phyloP scores from a whole-genome alignment of 2,329 filamentous ascomycete species.

The Purpureocillium takamizusanense region DNA sequence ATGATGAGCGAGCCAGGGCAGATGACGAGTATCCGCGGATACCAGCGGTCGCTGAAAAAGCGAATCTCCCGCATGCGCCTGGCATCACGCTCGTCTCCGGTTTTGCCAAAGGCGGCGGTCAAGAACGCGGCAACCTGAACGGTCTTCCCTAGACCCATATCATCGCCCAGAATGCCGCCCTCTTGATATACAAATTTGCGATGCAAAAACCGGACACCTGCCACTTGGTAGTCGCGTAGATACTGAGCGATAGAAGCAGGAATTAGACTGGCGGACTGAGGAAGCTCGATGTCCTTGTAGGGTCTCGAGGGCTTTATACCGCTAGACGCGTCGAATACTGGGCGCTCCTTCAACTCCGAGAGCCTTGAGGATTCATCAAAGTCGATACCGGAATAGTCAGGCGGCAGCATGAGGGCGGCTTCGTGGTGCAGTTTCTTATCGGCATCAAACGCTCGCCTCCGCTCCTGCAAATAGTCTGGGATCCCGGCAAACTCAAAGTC shows the following conservation, averaged over 20 bases:
- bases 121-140: conserved; percentile 93
- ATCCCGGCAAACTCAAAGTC: conserved; percentile 46
- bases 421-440: conserved; percentile 50
- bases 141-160: conserved; percentile 97
- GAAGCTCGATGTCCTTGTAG: conserved; percentile 68
- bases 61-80: conserved; percentile 86
- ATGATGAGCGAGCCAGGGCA: conserved; percentile 82
- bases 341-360: conserved; percentile 51
- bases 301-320: conserved; percentile 55
- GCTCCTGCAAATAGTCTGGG: conserved; percentile 62
- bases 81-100: conserved; percentile 73
- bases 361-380: conserved; percentile 43
- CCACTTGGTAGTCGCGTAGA: conserved; percentile 82
- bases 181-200: conserved; percentile 84
- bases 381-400: conserved; percentile 63
- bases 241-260: conserved; percentile 87
- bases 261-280: conserved; percentile 69
- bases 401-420: conserved; percentile 66
- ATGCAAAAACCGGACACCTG: conserved; percentile 78
- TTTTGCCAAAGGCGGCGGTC: conserved; percentile 88
- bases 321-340: conserved; percentile 49
- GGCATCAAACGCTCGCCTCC: conserved; percentile 62
- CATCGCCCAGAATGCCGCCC: conserved; percentile 85
- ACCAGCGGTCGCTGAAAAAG: conserved; percentile 57
- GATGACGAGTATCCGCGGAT: conserved; percentile 68